phyloP scores from a whole-genome alignment of 2,329 filamentous ascomycete species.

The Arthrinium phaeospermum region DNA sequence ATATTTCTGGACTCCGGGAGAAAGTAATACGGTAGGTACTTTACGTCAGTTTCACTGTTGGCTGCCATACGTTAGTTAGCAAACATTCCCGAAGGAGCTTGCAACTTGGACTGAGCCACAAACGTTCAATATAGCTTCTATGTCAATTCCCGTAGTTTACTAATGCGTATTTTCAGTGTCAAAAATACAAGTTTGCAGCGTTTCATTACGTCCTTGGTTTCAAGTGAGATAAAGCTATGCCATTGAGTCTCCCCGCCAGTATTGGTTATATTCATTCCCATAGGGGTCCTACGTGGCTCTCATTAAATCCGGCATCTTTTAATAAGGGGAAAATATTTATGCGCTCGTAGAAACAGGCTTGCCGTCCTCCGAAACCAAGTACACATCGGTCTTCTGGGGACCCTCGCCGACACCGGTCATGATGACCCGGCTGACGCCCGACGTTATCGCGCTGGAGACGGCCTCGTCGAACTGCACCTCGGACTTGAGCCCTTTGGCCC shows the following conservation, averaged over 20 bases:
- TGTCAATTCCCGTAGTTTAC: neutral
- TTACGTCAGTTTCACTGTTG: neutral
- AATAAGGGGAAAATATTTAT: neutral
- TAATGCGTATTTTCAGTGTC: neutral
- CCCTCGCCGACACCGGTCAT: constrained; percentile 91
- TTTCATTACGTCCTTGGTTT: neutral
- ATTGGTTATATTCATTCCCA: neutral
- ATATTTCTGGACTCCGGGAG: no score
- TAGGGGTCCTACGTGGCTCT: neutral
- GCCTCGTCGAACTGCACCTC: constrained; percentile 67
- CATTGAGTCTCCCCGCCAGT: neutral
- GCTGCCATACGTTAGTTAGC: neutral
- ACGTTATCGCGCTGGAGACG: constrained; percentile 69
- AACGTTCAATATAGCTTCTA: neutral
- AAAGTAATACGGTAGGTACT: no score
- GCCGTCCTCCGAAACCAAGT: constrained; percentile 73
- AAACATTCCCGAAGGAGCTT: neutral
- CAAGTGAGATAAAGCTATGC: neutral
- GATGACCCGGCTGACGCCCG: constrained; percentile 88
- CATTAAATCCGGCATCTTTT: neutral
- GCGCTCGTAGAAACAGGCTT: constrained; percentile 45
- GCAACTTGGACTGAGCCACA: neutral
- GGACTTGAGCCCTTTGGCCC: constrained; percentile 57
- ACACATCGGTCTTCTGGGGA: constrained; percentile 78
- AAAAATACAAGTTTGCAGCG: neutral